phyloP scores from a whole-genome alignment of 305 asterid species.

The Nicotiana rustica region DNA sequence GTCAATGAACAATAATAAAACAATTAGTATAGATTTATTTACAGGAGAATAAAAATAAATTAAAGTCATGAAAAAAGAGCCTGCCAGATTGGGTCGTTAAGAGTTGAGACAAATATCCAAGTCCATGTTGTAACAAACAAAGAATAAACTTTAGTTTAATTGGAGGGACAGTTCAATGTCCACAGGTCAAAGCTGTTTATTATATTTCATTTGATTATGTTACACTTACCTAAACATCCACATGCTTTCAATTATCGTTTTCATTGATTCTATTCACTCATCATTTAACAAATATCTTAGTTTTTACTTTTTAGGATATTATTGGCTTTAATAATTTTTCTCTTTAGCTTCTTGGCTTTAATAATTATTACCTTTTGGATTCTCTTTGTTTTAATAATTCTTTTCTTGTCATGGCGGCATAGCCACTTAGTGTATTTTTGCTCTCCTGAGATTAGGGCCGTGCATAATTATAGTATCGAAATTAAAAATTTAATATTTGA shows the following conservation, averaged over 20 bases:
- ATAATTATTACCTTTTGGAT: not conserved
- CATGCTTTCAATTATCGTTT: constrained; percentile 51
- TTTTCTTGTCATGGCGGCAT: constrained; percentile 11
- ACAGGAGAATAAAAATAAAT: not conserved
- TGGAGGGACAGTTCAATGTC: constrained; percentile 39
- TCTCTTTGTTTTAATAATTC: constrained; percentile 10
- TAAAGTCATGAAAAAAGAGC: not conserved
- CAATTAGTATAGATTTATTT: not conserved
- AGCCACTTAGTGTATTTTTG: not conserved
- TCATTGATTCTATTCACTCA: constrained; percentile 34
- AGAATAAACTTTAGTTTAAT: constrained; percentile 36
- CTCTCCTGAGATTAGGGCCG: not conserved
- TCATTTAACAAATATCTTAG: not conserved
- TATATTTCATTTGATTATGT: constrained; percentile 37
- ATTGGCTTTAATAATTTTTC: no score
- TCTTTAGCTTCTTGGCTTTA: no score
- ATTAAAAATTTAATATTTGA: no score
- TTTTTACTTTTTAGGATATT: no score
- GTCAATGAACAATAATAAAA: not conserved
- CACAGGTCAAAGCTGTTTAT: constrained; percentile 35
- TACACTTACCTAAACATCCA: constrained; percentile 44
- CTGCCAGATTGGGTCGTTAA: not conserved
- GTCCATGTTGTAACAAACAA: not conserved
- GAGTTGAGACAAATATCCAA: constrained; percentile 39
- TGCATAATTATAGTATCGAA: no score